These are phyloP conservation scores for Solanum hybrid DNA, from an alignment of 305 asterid genomes.

Conservation along the genomic window DNA sequence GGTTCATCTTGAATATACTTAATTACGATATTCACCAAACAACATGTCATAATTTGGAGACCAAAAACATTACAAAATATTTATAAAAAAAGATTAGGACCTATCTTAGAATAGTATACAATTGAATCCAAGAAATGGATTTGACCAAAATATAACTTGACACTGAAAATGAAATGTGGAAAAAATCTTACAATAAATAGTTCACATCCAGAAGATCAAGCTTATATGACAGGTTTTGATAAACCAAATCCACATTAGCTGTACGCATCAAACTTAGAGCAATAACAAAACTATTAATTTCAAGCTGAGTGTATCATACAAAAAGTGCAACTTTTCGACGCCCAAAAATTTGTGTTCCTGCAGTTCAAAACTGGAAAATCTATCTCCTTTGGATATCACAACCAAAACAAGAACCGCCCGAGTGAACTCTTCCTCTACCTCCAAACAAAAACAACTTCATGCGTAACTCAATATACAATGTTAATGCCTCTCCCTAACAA, in stretches of 20 bases:
- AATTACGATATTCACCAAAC: neutral
- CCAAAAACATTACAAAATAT: neutral
- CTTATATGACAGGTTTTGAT: neutral
- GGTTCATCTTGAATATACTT: neutral
- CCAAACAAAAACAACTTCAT: neutral
- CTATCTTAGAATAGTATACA: neutral
- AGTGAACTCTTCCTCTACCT: neutral
- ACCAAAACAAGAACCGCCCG: neutral
- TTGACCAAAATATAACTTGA: neutral
- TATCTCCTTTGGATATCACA: neutral
- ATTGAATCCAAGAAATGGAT: neutral
- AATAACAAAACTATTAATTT: neutral
- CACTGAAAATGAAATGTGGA: neutral
- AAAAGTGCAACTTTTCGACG: neutral
- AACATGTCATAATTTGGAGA: neutral
- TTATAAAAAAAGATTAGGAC: neutral
- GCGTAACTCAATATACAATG: slow-evolving; percentile 11
- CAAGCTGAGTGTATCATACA: neutral
- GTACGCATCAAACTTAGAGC: neutral
- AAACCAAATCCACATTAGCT: neutral
- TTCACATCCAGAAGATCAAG: neutral
- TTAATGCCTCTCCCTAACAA: slow-evolving; percentile 4
- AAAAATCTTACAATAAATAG: neutral
- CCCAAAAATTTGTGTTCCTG: neutral
- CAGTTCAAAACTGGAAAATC: slow-evolving; percentile 4